phyloP scores from a whole-genome alignment of 2,329 filamentous ascomycete genomes.

The Paraphoma chrysanthemicola region DNA sequence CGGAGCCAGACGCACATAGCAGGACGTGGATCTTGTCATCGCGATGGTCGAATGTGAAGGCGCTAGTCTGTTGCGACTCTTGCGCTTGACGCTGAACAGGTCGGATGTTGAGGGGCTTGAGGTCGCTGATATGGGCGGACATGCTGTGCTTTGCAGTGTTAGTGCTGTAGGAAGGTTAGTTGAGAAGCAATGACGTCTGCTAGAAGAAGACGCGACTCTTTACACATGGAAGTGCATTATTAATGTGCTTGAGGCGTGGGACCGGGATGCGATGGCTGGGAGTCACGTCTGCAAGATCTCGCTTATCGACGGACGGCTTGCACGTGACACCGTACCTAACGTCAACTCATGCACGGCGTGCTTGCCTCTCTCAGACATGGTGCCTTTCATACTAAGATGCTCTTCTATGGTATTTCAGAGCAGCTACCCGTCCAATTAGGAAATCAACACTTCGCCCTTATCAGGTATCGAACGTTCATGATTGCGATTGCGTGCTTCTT shows the following conservation, averaged over 20 bases:
- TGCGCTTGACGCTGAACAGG: conserved; percentile 33
- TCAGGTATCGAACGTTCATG: no score
- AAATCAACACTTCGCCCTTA: no score
- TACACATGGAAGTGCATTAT: conserved; percentile 13
- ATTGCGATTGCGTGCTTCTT: no score
- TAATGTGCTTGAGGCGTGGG: conserved; percentile 6
- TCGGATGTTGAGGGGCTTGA: conserved; percentile 36
- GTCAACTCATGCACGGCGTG: not conserved
- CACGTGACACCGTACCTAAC: conserved; percentile 2
- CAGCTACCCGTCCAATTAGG: no score
- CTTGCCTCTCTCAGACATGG: not conserved
- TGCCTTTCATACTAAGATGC: no score
- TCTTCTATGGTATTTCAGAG: no score
- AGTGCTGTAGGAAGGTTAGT: conserved; percentile 4
- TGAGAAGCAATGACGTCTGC: conserved; percentile 14
- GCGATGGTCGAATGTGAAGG: conserved; percentile 33
- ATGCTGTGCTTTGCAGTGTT: conserved; percentile 20
- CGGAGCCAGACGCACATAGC: conserved; percentile 72
- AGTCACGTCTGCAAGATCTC: conserved; percentile 5
- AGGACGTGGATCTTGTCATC: conserved; percentile 63
- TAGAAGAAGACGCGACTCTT: not conserved
- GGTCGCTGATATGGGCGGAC: conserved; percentile 29
- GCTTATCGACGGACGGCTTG: conserved; percentile 9
- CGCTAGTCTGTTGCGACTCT: conserved; percentile 17
- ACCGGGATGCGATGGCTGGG: conserved; percentile 3